Evolutionary conservation across 2,329 filamentous ascomycete species (phyloP), one percentile per base, ranked within the genome.

Genomic region (Claviceps paspali): DNA sequence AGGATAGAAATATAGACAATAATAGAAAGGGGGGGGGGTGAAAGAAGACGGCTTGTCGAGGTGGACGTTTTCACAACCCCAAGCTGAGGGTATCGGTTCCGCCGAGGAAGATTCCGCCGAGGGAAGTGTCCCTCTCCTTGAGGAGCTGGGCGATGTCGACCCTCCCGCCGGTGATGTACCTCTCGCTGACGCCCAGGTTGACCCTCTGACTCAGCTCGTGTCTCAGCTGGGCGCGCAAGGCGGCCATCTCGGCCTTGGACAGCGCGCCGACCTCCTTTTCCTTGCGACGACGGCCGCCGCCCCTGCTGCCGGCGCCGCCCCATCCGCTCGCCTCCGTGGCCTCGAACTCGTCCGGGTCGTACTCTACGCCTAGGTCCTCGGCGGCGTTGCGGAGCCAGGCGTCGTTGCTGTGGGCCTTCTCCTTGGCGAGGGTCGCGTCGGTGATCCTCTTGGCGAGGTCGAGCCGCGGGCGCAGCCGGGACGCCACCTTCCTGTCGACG

Each of bases 281-380:
- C 60, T 82, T 82, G 59, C 75, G 68, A 59, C 79, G 81, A 29
- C 83, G 64, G 1, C 81, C 79, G 28, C 73, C 75, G 6, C 85
- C 85, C 26, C 84, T 68, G 0, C 82, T 79, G 34, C 72, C 71
- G 50, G 70, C 68, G 38, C 70, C 68, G 38, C 65, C 68, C 6
- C 76, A 73, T 6, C 66, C 68, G 28, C 68, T 79, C 40, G 43
- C 39, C 6, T 86, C 79, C 29, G 85, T 82, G 24, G 91, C 85
- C 45, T 81, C 82, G 43, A 94, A 79, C 32, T 92, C 85, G 26
- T 93, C 86, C 42, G 76, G 82, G 52, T 96, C 86, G 53, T 93
- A 94, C 36, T 95, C 88, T 0, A 96, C 83, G 1, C 91, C 91
- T 0, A 98, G 67, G 45, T 96, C 88, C 40, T 95, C 86, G 0